These are phyloP conservation scores for Tolypocladium capitatum DNA, from an alignment of 2,329 filamentous ascomycete species.

Conservation along the genomic window DNA sequence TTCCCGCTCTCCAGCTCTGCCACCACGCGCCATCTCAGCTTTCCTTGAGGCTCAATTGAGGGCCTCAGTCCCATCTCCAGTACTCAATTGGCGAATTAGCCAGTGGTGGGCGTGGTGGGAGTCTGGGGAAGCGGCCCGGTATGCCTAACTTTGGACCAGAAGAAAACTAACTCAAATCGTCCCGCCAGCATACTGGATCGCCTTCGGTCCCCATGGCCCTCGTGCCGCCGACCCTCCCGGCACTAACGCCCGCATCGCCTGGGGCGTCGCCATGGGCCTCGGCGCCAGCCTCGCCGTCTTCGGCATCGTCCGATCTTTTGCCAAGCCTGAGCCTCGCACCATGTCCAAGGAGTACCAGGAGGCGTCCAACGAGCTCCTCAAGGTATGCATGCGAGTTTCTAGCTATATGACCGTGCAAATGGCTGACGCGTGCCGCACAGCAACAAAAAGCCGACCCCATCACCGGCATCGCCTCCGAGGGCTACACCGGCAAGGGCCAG, in stretches of 20 bases:
- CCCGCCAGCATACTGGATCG: slow-evolving; percentile 88
- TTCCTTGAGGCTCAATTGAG: slow-evolving; percentile 5
- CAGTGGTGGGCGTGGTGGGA: slow-evolving; percentile 1
- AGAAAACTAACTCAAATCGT: slow-evolving; percentile 24
- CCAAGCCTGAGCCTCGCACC: slow-evolving; percentile 60
- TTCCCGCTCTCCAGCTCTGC: slow-evolving; percentile 5
- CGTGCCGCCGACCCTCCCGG: slow-evolving; percentile 72
- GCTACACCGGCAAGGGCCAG: slow-evolving; percentile 65
- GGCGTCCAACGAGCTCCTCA: slow-evolving; percentile 84
- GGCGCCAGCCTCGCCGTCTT: slow-evolving; percentile 59
- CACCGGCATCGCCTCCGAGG: slow-evolving; percentile 67
- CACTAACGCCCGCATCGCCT: slow-evolving; percentile 66
- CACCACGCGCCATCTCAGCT: slow-evolving; percentile 7
- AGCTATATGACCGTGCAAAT: not conserved
- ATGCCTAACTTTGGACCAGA: slow-evolving; percentile 5
- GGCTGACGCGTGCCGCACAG: slow-evolving; percentile 29
- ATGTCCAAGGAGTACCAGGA: slow-evolving; percentile 98
- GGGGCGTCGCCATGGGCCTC: slow-evolving; percentile 59
- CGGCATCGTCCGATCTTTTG: slow-evolving; percentile 55
- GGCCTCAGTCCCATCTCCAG: slow-evolving; percentile 2
- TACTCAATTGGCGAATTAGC: not conserved
- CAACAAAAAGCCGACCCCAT: slow-evolving; percentile 76
- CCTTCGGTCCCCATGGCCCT: slow-evolving; percentile 92
- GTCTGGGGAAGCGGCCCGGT: slow-evolving; percentile 1
- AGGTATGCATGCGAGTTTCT: slow-evolving; percentile 36